Base-by-base conservation (phyloP, 768 basidiomycete species). In the Phaeotremella fagi region DNA sequence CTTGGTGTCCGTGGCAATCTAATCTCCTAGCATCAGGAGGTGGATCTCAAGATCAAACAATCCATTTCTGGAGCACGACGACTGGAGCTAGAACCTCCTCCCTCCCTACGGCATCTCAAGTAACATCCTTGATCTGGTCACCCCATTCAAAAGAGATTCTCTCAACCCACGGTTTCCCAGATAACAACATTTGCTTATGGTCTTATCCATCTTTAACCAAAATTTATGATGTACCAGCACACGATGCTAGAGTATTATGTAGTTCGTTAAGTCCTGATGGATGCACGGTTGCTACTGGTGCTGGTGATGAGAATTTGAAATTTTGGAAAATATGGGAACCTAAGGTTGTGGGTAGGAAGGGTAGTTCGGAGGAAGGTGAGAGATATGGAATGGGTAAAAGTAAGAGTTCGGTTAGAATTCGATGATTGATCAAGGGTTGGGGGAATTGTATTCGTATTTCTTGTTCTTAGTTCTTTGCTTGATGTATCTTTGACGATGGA, bases 1-100 rank as follows among this genome's bases (percentile, higher is more conserved):
- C 90, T 0, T 99, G 95, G 90, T 94, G 90, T 59, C 90, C 94
- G 0, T 98, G 95, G 95, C 88, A 91, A 75, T 82, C 85, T 0
- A 85, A 86, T 2, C 80, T 97, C 16, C 82, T 98, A 46, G 92
- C 94, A 2, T 84, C 87, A 0, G 95, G 95, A 0, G 94, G 95
- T 0, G 95, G 95, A 0, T 92, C 94, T 1, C 87, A 87, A 60
- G 95, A 99, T 71, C 87, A 88, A 28, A 70, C 64, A 18, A 75
- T 74, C 37, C 66, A 73, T 45, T 72, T 74, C 54, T 75, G 74
- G 71, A 70, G 67, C 4, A 64, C 75, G 2, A 71, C 70, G 12
- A 97, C 92, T 0, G 91, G 90, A 3, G 90, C 92, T 3, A 84
- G 92, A 12, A 78, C 95, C 45, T 88, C 95, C 65, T 85, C 88